Base-by-base conservation (phyloP, 225 moss, liverwort and hornwort genomes). In the Lunularia cruciata region DNA sequence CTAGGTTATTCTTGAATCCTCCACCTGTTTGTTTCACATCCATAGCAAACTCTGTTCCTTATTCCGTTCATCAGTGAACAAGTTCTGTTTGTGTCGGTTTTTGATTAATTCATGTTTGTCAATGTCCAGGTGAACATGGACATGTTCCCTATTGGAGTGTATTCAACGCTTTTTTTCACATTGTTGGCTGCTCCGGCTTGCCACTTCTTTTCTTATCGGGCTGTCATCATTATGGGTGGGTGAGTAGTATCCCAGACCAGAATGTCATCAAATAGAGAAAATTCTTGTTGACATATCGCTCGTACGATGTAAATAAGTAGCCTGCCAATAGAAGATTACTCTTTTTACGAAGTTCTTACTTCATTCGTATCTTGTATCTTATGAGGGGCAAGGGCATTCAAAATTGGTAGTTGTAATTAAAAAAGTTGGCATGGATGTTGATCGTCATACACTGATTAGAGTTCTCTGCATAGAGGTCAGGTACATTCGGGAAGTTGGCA, bases 161-260 rank as follows among this genome's bases (percentile, higher is more conserved):
- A 83, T 73, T 42, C 69, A 8, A 76, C 69, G 9, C 76, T 83
- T 26, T 57, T 73, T 33, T 83, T 79, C 65, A 79, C 79, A 16
- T 47, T 79, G 69, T 51, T 83, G 51, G 79, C 83, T 37, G 83
- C 78, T 57, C 83, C 83, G 48, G 73, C 76, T 53, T 83, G 83
- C 30, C 59, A 72, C 58, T 59, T 72, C 48, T 56, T 79, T 36
- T 65, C 83, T 30, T 65, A 73, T 59, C 68, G 60, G 34, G 32
- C 59, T 10, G 72, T 79, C 51, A 83, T 83, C 52, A 76, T 83
- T 47, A 67, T 79, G 20, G 79, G 82, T 82, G 75, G 63, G 82
- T 71, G 34, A 65, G 60, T 73, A 27, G 10, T 37, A n/a, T 34
- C 30, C 62, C n/a, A 60, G 18, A 19, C 31, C 12, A 58, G 35